These are phyloP conservation scores for Didymella exigua DNA, from an alignment of 2,329 filamentous ascomycete genomes.

Conservation along the genomic window DNA sequence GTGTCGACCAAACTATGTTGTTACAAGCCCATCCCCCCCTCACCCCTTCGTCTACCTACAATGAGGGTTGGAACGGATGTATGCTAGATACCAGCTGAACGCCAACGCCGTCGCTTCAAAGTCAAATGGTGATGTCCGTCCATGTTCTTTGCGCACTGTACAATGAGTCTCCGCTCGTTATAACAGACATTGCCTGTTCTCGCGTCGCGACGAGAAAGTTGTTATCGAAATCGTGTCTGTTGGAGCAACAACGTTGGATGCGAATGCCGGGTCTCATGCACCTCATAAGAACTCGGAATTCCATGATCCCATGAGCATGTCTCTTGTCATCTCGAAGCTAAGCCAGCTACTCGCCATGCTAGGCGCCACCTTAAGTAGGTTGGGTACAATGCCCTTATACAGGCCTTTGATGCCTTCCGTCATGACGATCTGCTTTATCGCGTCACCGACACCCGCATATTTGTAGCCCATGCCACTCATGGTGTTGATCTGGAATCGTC, in stretches of 20 bases:
- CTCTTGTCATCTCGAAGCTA: slow-evolving; percentile 91
- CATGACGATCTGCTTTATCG: slow-evolving; percentile 77
- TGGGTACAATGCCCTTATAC: slow-evolving; percentile 96
- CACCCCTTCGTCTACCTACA: slow-evolving; percentile 8
- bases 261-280: background rate
- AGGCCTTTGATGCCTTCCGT: slow-evolving; percentile 85
- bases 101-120: slow-evolving; percentile 14
- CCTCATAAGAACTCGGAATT: slow-evolving; percentile 40
- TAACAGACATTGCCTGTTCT: background rate
- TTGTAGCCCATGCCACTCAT: slow-evolving; percentile 98
- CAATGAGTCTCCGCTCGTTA: background rate
- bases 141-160: background rate
- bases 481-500: slow-evolving; percentile 97
- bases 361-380: slow-evolving; percentile 93
- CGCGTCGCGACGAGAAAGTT: background rate
- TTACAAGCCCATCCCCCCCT: slow-evolving; percentile 14
- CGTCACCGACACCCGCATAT: slow-evolving; percentile 86
- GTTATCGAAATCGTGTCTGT: background rate
- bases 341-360: slow-evolving; percentile 99
- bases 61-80: slow-evolving; percentile 7
- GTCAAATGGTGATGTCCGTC: background rate
- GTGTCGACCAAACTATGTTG: slow-evolving; percentile 5
- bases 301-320: slow-evolving; percentile 69
- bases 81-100: slow-evolving; percentile 7
- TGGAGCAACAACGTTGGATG: background rate